Percentiles rank a stretch among this genome's conserved stretches.
phyloP scores from a whole-genome alignment of 495 filamentous ascomycete species.

The Oleoguttula mirabilis region DNA sequence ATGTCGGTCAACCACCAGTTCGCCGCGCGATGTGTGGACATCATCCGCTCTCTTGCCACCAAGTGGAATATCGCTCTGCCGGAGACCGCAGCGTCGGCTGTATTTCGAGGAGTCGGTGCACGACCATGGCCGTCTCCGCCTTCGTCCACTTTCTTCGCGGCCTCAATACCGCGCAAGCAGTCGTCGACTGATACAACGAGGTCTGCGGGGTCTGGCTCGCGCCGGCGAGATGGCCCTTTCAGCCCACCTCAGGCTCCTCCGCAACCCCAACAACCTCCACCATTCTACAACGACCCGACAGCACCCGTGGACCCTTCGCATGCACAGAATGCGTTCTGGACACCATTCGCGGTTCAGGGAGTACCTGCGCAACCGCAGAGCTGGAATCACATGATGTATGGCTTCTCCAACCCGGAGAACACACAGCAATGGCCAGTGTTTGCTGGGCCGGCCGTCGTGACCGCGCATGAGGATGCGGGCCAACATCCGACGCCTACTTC shows the following conservation, averaged over 20 bases:
- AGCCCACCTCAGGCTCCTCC: neutral
- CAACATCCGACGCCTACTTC: no score
- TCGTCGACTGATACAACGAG: neutral
- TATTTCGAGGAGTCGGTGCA: constrained; percentile 3
- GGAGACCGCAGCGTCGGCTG: constrained; percentile 4
- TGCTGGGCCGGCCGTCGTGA: no score
- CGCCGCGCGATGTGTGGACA: constrained; percentile 45
- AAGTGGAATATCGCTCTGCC: constrained; percentile 43
- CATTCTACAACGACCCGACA: constrained; percentile 10
- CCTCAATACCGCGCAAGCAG: constrained; percentile 8
- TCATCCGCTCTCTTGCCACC: constrained; percentile 40
- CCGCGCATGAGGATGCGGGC: no score
- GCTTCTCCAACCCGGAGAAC: constrained; percentile 2
- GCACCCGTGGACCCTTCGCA: constrained; percentile 7
- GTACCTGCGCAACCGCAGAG: constrained; percentile 10
- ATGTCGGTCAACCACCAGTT: constrained; percentile 49
- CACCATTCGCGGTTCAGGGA: constrained; percentile 23
- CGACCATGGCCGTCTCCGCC: constrained; percentile 1
- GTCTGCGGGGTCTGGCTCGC: constrained; percentile 2
- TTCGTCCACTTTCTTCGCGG: constrained; percentile 12
- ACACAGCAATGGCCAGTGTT: neutral
- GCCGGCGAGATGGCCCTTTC: constrained; percentile 8
- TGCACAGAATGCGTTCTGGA: constrained; percentile 25
- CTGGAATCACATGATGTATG: neutral
- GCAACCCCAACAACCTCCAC: neutral